Evolutionary conservation across 2,329 filamentous ascomycete species (phyloP), one percentile per base, ranked within the genome.

Genomic region (Arthrobotrys conoides): DNA sequence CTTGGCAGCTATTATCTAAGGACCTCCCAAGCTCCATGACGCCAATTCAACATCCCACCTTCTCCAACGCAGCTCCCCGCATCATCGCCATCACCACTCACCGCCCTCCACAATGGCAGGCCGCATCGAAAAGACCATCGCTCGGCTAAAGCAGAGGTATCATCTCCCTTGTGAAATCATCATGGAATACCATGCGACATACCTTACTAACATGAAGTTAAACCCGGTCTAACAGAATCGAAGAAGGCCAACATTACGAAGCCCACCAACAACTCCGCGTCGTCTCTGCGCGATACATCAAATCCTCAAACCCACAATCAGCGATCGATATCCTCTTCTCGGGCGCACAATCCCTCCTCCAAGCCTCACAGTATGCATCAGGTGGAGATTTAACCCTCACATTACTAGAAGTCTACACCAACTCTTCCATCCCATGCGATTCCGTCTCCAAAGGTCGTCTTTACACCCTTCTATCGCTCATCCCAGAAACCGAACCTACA

Each of bases 191-290:
- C 38, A 16, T 2, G 9, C 38, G 12, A 9, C 16, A 44, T 41
- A 53, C 38, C 24, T 80, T 82, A 76, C 82, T 48, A 73, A 49
- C 76, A 55, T 46, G 10, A 24, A 51, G 8, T 8, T 5, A 51
- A 51, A 30, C 3, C 3, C 14, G 38, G 14, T 41, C 3, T 16
- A n/a, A 24, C 82, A 93, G 93, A 85, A 97, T 97, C 85, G 88
- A 90, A 81, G 93, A 96, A 85, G 95, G 94, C 83, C 91, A 96
- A 84, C 97, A 90, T 88, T 99, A 99, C 87, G 96, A 99, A 88
- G 96, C 96, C 75, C 95, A 98, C 86, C 96, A 99, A 85, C 96
- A 99, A 87, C 93, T 97, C 81, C 93, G 96, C 80, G 94, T 97
- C 69, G 95, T 97, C 82, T 94, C 94, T 79, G 92, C 93, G 46